phyloP scores from a whole-genome alignment of 768 basidiomycete genomes.

The Leccinum longicurvipes region DNA sequence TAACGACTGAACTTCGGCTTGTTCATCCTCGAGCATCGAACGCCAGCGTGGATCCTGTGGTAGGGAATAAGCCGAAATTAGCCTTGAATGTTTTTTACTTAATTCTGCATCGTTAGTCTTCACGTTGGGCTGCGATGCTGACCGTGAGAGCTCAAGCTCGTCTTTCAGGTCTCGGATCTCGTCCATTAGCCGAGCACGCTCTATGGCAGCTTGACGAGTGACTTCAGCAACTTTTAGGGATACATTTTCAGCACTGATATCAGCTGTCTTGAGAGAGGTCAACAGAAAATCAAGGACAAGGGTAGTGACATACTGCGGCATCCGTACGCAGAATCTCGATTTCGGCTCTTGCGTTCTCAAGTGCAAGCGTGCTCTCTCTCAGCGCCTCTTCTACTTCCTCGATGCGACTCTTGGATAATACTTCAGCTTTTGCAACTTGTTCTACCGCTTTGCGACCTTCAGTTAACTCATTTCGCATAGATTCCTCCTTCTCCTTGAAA shows the following conservation, averaged over 20 bases:
- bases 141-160: conserved; percentile 40
- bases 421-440: conserved; percentile 58
- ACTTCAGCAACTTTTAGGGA: conserved; percentile 47
- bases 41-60: conserved; percentile 28
- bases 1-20: conserved; percentile 30
- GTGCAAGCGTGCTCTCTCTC: conserved; percentile 77
- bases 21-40: conserved; percentile 29
- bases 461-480: conserved; percentile 65
- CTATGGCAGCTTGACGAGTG: conserved; percentile 46
- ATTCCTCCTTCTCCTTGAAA: conserved; percentile 71
- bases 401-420: conserved; percentile 56
- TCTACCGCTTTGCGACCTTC: conserved; percentile 67
- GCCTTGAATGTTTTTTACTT: background rate
- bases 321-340: conserved; percentile 78
- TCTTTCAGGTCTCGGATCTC: conserved; percentile 56
- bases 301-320: conserved; percentile 53
- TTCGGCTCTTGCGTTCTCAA: conserved; percentile 89
- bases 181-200: conserved; percentile 48
- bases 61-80: conserved; percentile 1
- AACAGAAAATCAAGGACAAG: conserved; percentile 3
- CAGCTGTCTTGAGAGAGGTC: conserved; percentile 37
- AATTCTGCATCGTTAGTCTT: conserved; percentile 29
- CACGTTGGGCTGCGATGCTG: conserved; percentile 18
- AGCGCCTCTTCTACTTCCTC: conserved; percentile 90
- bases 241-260: conserved; percentile 44